Base-by-base conservation (phyloP, 2,329 filamentous ascomycete genomes). In the Diaporthe ilicicola region DNA sequence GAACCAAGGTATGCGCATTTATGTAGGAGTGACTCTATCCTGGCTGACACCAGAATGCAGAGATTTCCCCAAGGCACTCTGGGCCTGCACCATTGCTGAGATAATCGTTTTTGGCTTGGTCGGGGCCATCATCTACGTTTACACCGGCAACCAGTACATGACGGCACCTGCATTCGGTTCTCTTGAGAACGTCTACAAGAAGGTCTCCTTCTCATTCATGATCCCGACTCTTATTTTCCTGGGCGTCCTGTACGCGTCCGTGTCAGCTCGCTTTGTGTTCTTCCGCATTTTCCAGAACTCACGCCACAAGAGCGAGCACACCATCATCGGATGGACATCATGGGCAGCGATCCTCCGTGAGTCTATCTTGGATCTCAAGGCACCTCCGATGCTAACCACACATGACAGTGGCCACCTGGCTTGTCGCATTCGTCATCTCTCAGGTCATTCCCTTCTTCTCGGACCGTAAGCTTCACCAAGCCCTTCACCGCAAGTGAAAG, bases 391-490 rank as follows among this genome's bases (percentile, higher is more conserved):
- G 27, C 65, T 75, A 75, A 75, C 42, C 10, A 8, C 2, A 19
- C 5, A 13, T 42, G 1, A 34, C 66, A 85, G 90, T 89, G 24
- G 80, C 80, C 1, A 93, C 91, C 4, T 98, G 95, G 95, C 82
- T 95, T n/a, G 75, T 92, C n/a, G 94, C 94, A 8, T 97, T 97
- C 81, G 90, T 97, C 78, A 95, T 98, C 76, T 93, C 95, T 1
- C 93, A 97, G 79, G 91, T 97, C 55, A 97, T 98, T 77, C 94
- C 94, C 0, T 97, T 97, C 87, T 97, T 98, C 84, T 92, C 91
- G 10, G 94, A 94, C 72, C 84, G 87, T 89, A 76, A 82, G 87
- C 80, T 22, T 6, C 22, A 15, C 42, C 34, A 19, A 42, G 15
- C 51, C 37, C 88, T 74, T 9, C 15, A 7, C 1, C 1, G 17